phyloP scores from a whole-genome alignment of 2,329 filamentous ascomycete species.

The Hypoxylon sp. region DNA sequence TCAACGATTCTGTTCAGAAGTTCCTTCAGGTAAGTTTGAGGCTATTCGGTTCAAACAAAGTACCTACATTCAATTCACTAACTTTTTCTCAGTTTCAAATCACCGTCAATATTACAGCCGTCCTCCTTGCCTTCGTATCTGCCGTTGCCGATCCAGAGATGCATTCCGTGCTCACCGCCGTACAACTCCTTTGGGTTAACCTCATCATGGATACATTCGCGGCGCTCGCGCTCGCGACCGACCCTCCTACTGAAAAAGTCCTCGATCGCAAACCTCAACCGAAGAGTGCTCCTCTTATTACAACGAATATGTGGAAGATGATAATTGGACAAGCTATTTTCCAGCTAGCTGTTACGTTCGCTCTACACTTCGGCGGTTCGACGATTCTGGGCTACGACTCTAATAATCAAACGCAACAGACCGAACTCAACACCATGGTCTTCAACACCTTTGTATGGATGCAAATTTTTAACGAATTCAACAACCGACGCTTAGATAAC shows the following conservation, averaged over 20 bases:
- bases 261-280: constrained; percentile 68
- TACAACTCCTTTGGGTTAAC: constrained; percentile 79
- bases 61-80: constrained; percentile 5
- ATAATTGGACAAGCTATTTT: constrained; percentile 74
- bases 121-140: constrained; percentile 75
- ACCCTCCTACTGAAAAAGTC: constrained; percentile 71
- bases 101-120: constrained; percentile 79
- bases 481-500: constrained; percentile 75
- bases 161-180: constrained; percentile 74
- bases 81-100: constrained; percentile 68
- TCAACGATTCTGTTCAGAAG: constrained; percentile 78
- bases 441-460: constrained; percentile 82
- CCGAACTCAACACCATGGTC: constrained; percentile 71
- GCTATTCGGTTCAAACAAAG: neutral
- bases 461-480: constrained; percentile 80
- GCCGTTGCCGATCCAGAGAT: constrained; percentile 70
- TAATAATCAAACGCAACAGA: constrained; percentile 58
- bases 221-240: constrained; percentile 75
- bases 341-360: constrained; percentile 71
- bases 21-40: constrained; percentile 69
- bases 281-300: constrained; percentile 81
- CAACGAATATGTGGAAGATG: constrained; percentile 78
- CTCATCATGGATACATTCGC: constrained; percentile 80
- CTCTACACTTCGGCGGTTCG: constrained; percentile 73
- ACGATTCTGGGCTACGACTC: constrained; percentile 67